Base-by-base conservation (phyloP, 108 stramenopile species). In the Nitzschia putrida region DNA sequence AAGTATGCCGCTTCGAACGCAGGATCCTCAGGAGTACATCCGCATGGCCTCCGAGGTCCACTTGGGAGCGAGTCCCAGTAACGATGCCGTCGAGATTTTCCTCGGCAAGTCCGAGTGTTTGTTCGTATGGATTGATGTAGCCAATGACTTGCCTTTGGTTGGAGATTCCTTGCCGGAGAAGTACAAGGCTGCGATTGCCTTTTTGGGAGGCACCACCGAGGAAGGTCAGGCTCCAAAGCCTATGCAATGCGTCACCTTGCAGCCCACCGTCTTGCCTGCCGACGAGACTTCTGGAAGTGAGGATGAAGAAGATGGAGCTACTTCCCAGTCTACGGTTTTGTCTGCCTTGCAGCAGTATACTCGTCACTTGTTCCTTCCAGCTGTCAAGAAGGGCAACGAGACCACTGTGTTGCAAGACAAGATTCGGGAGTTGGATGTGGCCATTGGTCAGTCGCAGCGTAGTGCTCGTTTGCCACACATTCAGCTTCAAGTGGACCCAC, bases 291-390 rank as follows among this genome's bases (percentile, higher is more conserved):
- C 65, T 10, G 51, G 57, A 23, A 56, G 54, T 55, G 58, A 61
- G 24, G 66, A 68, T 29, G 76, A 69, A 34, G 69, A 55, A 21
- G 73, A 80, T 11, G 40, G 20, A 21, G 52, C 60, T 11, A 56
- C 69, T 14, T 65, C 64, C 10, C 78, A 79, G 42, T 54, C 72
- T 9, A 68, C 81, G 0, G 23, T 83, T 22, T 50, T 83, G 45
- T 59, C 67, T 14, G 70, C 88, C 5, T 58, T 93, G 57, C 88
- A 90, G 57, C 57, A 88, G 44, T 90, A 87, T 71, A 88, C 91
- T 2, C 77, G 88, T 2, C 87, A 93, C 64, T 82, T 86, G 72
- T 93, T 93, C 57, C 69, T 86, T 47, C 91, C 91, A 16, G 85
- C 91, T 45, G 78, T 93, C 49, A 63, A 61, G 34, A 53, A 73